Percentiles rank a stretch among this genome's conserved stretches.
phyloP scores from a whole-genome alignment of 371 early-diverging fungal genomes.

The Dichotomocladium elegans region DNA sequence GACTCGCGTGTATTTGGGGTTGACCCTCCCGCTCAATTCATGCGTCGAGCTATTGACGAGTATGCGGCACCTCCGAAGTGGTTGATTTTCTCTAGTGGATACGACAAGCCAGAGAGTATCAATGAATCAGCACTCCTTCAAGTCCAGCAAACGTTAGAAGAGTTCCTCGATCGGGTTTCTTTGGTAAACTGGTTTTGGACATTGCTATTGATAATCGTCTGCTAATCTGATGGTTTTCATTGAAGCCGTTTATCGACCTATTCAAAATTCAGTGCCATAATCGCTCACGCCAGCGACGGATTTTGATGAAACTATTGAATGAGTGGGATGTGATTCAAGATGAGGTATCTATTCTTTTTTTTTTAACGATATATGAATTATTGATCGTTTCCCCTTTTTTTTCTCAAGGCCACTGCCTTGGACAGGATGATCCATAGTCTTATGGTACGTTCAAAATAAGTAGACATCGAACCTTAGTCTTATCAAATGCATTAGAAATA shows the following conservation, averaged over 20 bases:
- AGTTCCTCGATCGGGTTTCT: constrained; percentile 32
- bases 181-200: constrained; percentile 15
- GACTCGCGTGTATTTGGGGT: constrained; percentile 34
- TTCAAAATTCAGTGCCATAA: constrained; percentile 69
- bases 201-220: background rate
- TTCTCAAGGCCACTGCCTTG: constrained; percentile 16
- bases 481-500: background rate
- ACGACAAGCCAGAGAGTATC: background rate
- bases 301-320: constrained; percentile 53
- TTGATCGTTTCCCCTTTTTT: background rate
- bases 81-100: no score
- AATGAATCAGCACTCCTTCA: constrained; percentile 8
- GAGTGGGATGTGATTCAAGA: constrained; percentile 70
- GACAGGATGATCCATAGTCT: constrained; percentile 26
- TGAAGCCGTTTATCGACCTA: constrained; percentile 52
- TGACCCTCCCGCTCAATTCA: constrained; percentile 10
- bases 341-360: constrained; percentile 21
- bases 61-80: constrained; percentile 24
- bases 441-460: constrained; percentile 2
- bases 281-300: constrained; percentile 63
- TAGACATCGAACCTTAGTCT: background rate
- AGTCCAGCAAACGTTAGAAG: constrained; percentile 11
- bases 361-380: background rate
- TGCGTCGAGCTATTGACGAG: constrained; percentile 27
- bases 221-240: background rate